Base-by-base conservation (phyloP, 106 monocot species). In the Amphibolis antarctica region DNA sequence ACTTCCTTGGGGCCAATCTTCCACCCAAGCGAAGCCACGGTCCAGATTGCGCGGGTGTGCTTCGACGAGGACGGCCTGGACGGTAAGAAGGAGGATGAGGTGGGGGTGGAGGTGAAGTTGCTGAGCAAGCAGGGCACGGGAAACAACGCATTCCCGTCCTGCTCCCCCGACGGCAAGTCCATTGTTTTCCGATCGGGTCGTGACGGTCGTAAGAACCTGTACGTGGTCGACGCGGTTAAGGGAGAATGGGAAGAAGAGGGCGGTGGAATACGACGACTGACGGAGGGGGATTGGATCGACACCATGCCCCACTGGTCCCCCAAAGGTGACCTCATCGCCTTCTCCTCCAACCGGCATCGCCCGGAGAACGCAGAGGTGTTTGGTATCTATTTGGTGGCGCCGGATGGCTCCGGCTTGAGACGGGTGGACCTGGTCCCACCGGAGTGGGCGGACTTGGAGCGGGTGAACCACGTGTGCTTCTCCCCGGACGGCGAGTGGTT, bases 301-400 rank as follows among this genome's bases (percentile, higher is more conserved):
- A 94, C 94, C 26, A 94, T 94, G 94, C 85, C 83, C n/a, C n/a
- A 50, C 55, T 96, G 94, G 94, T 96, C 94, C 1, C 89, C 89
- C 30, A 69, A 76, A 48, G 89, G 86, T n/a, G 46, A 77, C 28
- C 70, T 79, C 11, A 89, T 96, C 51, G 94, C 84, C 4, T 96
- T 96, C 78, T 89, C 94, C 0, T 96, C 94, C 9, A 86, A 96
- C 82, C 72, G 81, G 18, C 88, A 94, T 77, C 23, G 69, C 36
- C 86, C 86, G 10, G 10, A 67, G 22, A 74, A 83, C 60, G 24
- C 69, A 11, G 27, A 53, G 0, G 79, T 29, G 18, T 89, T 86
- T 51, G 54, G 81, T 13, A 53, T 86, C 59, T 96, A 86, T 58
- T 44, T 96, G 27, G 52, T 89, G 6, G 51, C 52, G 1, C 84